Evolutionary conservation across 768 basidiomycete genomes (phyloP).

Genomic region (Pleurotus pulmonarius): DNA sequence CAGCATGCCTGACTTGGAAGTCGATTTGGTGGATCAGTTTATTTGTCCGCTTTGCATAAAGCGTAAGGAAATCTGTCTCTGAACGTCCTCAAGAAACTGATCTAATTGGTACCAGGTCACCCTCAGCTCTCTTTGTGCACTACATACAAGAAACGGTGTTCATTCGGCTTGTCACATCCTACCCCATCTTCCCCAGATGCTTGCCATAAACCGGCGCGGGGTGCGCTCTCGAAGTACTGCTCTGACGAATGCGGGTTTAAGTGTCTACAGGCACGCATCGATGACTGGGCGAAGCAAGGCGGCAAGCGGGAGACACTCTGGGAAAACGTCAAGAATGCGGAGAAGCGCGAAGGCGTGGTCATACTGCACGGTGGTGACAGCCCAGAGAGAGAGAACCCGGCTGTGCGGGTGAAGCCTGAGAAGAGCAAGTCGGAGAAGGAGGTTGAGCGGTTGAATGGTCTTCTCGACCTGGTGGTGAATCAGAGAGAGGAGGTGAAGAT

Average conservation of each 20-base stretch:
- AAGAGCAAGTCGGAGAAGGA: constrained; percentile 55
- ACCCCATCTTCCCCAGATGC: constrained; percentile 60
- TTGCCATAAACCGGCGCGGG: constrained; percentile 79
- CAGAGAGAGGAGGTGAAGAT: constrained; percentile 63
- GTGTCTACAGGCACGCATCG: constrained; percentile 64
- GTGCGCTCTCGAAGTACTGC: constrained; percentile 87
- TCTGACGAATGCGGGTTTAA: constrained; percentile 83
- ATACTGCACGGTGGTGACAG: constrained; percentile 33
- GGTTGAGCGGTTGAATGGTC: constrained; percentile 45
- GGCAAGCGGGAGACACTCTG: constrained; percentile 65
- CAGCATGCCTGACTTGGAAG: constrained; percentile 71
- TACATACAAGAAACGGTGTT: constrained; percentile 78
- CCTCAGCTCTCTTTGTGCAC: constrained; percentile 59
- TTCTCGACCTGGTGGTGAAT: constrained; percentile 54
- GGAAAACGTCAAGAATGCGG: constrained; percentile 68
- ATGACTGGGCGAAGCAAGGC: constrained; percentile 57
- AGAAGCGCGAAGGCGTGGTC: constrained; percentile 69
- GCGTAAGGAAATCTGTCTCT: constrained; percentile 43
- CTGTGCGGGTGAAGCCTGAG: constrained; percentile 23
- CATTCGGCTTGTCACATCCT: constrained; percentile 62
- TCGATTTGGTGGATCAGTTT: constrained; percentile 91
- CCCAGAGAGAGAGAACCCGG: constrained; percentile 19
- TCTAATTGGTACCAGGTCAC: constrained; percentile 38
- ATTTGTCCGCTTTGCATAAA: constrained; percentile 79
- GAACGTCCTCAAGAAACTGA: neutral